Percentiles rank a stretch among this genome's conserved stretches.
Conservation (phyloP, 2,329 filamentous ascomycete genomes). For the Aspergillus oerlinghausenensis region DNA sequence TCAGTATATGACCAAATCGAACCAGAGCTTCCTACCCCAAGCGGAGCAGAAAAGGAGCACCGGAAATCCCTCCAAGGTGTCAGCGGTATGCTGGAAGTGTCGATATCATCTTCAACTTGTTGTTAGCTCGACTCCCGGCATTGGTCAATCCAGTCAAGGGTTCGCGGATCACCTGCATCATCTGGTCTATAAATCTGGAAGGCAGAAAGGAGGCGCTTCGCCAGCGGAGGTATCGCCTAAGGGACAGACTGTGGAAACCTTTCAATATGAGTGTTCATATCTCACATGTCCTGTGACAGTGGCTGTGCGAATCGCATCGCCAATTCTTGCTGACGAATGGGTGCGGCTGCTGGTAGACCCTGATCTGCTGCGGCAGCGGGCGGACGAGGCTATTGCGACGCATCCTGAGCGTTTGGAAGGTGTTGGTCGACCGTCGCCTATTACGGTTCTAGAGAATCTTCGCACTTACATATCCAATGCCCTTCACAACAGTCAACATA, state of each 20-base stretch:
- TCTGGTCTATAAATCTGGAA: slow-evolving; percentile 44
- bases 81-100: slow-evolving; percentile 59
- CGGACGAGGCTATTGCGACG: slow-evolving; percentile 47
- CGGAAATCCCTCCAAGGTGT: slow-evolving; percentile 52
- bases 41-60: slow-evolving; percentile 34
- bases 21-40: slow-evolving; percentile 49
- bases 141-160: slow-evolving; percentile 44
- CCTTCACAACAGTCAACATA: slow-evolving; percentile 46
- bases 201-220: slow-evolving; percentile 22
- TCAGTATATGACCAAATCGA: slow-evolving; percentile 52
- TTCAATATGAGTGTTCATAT: slow-evolving; percentile 57
- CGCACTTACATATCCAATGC: slow-evolving; percentile 58
- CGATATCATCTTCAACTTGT: slow-evolving; percentile 58
- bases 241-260: slow-evolving; percentile 40
- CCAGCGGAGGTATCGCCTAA: slow-evolving; percentile 22
- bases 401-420: slow-evolving; percentile 54
- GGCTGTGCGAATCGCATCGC: slow-evolving; percentile 49
- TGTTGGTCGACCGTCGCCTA: slow-evolving; percentile 46
- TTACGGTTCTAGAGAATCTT: slow-evolving; percentile 54
- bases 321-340: slow-evolving; percentile 48
- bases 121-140: slow-evolving; percentile 48
- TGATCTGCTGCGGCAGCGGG: slow-evolving; percentile 48
- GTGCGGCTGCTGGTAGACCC: slow-evolving; percentile 52
- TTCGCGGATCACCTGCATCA: slow-evolving; percentile 57
- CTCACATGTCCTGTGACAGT: slow-evolving; percentile 52